Conservation (phyloP, 1,139 yeast genomes). For the Protomyces gravidus region DNA sequence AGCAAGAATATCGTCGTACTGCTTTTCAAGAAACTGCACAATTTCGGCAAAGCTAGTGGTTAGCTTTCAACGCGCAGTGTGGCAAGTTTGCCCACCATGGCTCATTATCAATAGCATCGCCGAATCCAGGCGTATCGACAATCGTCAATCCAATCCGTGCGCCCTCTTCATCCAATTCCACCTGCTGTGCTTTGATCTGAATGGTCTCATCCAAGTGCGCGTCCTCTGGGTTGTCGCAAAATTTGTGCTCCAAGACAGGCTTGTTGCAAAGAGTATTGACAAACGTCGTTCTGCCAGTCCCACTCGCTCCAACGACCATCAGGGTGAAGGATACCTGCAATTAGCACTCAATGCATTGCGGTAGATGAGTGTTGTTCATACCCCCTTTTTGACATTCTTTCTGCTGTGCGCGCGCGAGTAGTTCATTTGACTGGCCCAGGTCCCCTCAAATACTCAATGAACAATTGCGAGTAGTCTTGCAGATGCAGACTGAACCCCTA, state of each 20-base stretch:
- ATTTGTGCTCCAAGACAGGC: constrained; percentile 50
- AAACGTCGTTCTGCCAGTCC: constrained; percentile 80
- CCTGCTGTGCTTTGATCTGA: constrained; percentile 45
- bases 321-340: constrained; percentile 60
- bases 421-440: too few relatives aligned
- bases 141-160: constrained; percentile 81
- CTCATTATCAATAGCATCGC: constrained; percentile 77
- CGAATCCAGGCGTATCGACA: constrained; percentile 91
- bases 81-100: constrained; percentile 28
- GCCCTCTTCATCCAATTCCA: constrained; percentile 45
- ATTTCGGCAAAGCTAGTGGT: constrained; percentile 57
- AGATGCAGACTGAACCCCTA: too few relatives aligned
- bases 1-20: constrained; percentile 83
- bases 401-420: constrained; percentile 24
- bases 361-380: not conserved
- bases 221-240: constrained; percentile 44
- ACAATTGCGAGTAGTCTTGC: too few relatives aligned
- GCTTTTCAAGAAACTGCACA: constrained; percentile 72
- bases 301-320: constrained; percentile 71
- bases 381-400: constrained; percentile 29
- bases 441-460: too few relatives aligned
- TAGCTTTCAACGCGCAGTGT: not conserved
- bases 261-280: constrained; percentile 86
- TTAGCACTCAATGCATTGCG: not conserved
- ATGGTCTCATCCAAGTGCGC: constrained; percentile 50